These are phyloP conservation scores for Crithidia acanthocephali DNA, from an alignment of 208 protist genomes.

Conservation along the genomic window DNA sequence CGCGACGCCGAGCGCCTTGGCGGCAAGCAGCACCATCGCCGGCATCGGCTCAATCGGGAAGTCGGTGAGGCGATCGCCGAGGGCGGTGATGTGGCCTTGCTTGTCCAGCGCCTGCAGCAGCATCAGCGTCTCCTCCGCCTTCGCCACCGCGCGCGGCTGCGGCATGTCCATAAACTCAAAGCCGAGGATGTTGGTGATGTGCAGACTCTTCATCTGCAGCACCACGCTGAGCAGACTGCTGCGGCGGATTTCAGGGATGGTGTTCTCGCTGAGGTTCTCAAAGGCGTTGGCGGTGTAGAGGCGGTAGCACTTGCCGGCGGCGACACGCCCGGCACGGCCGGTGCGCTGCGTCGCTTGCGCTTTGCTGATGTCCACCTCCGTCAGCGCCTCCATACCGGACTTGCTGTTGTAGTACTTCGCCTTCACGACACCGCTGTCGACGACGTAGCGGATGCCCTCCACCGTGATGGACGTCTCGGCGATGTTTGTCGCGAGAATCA, in stretches of 20 bases:
- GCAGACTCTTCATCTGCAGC: constrained; percentile 95
- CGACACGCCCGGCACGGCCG: constrained; percentile 97
- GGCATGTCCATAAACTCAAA: constrained; percentile 99
- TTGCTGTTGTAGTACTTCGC: constrained; percentile 98
- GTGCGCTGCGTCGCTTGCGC: constrained; percentile 96
- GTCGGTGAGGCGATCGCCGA: constrained; percentile 96
- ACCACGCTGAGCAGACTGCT: constrained; percentile 98
- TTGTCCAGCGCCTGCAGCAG: constrained; percentile 94
- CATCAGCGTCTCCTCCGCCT: constrained; percentile 95
- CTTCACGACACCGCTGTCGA: constrained; percentile 98
- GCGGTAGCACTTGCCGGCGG: constrained; percentile 98
- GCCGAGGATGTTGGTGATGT: constrained; percentile 96
- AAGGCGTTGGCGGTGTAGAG: constrained; percentile 97
- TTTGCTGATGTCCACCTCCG: constrained; percentile 93
- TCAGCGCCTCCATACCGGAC: constrained; percentile 97
- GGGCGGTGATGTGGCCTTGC: constrained; percentile 74
- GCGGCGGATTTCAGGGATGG: constrained; percentile 98
- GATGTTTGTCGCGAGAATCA: constrained; percentile 99
- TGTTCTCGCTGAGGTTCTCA: constrained; percentile 95
- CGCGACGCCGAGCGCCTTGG: constrained; percentile 93
- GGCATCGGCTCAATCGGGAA: constrained; percentile 98
- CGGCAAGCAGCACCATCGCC: constrained; percentile 96
- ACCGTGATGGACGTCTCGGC: constrained; percentile 99
- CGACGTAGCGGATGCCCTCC: constrained; percentile 98
- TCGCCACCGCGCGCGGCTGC: constrained; percentile 81